Conservation (phyloP, 1,284 basidiomycete genomes). For the Microbotryum intermedium region DNA sequence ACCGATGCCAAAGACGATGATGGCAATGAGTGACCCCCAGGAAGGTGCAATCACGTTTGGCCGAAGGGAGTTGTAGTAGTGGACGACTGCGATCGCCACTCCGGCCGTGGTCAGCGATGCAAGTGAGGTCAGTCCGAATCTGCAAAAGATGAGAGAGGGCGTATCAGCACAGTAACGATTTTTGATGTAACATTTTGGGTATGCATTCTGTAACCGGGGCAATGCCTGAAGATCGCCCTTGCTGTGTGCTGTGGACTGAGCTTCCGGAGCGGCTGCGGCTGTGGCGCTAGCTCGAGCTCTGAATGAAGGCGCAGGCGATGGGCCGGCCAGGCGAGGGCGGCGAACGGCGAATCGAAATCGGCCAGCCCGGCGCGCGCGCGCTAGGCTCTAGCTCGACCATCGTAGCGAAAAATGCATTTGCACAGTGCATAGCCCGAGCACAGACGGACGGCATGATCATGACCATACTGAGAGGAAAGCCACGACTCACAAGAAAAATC, state of each 20-base stretch:
- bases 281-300: background rate
- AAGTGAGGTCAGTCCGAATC: constrained; percentile 17
- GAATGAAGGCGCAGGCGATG: background rate
- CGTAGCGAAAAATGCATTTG: background rate
- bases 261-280: background rate
- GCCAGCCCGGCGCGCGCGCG: background rate
- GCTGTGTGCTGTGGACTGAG: background rate
- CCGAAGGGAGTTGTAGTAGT: constrained; percentile 38
- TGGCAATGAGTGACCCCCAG: constrained; percentile 40
- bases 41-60: constrained; percentile 38
- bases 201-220: no score
- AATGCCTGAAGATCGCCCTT: no score
- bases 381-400: background rate
- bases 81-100: constrained; percentile 21
- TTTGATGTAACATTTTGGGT: no score
- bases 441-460: no score
- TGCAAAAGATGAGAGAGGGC: background rate
- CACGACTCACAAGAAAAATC: constrained; percentile 15
- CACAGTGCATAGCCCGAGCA: background rate
- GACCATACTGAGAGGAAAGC: no score
- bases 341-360: background rate
- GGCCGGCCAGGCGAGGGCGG: background rate
- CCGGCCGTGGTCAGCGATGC: constrained; percentile 16
- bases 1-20: constrained; percentile 39
- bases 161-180: no score